Evolutionary conservation across 2,329 filamentous ascomycete species (phyloP).

Genomic region (Sporothrix humicola): DNA sequence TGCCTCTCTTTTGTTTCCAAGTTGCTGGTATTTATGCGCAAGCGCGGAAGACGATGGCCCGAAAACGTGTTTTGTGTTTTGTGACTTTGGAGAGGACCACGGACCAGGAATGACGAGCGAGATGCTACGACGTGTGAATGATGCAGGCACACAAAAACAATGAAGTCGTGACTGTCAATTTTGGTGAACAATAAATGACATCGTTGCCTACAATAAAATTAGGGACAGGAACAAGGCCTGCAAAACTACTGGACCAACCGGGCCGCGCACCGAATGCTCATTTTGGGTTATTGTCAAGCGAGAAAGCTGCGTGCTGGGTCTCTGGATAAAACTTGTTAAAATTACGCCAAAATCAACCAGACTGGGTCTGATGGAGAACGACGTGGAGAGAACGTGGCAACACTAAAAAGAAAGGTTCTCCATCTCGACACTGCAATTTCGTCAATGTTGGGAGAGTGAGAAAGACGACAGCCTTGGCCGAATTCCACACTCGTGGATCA

Average conservation of each 20-base stretch:
- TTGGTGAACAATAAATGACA: background rate
- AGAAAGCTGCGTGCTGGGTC: background rate
- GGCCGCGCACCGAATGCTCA: constrained; percentile 1
- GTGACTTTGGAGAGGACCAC: background rate
- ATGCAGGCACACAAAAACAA: background rate
- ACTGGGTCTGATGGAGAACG: constrained; percentile 7
- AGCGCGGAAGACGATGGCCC: constrained; percentile 10
- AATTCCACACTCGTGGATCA: background rate
- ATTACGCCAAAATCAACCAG: background rate
- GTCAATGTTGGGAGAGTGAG: background rate
- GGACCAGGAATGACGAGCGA: background rate
- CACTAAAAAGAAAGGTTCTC: background rate
- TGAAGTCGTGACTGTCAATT: background rate
- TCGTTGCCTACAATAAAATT: background rate
- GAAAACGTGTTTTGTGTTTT: background rate
- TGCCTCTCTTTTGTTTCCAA: background rate
- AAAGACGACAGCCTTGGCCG: background rate
- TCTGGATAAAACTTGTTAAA: background rate
- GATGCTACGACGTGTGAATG: too few relatives aligned
- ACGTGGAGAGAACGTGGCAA: constrained; percentile 24
- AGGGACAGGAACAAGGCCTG: background rate
- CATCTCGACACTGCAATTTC: constrained; percentile 13
- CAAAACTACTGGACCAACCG: background rate
- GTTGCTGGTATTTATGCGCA: constrained; percentile 18
- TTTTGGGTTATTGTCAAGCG: background rate